phyloP scores from a whole-genome alignment of 208 protist genomes.

The Acanthamoeba royreba region DNA sequence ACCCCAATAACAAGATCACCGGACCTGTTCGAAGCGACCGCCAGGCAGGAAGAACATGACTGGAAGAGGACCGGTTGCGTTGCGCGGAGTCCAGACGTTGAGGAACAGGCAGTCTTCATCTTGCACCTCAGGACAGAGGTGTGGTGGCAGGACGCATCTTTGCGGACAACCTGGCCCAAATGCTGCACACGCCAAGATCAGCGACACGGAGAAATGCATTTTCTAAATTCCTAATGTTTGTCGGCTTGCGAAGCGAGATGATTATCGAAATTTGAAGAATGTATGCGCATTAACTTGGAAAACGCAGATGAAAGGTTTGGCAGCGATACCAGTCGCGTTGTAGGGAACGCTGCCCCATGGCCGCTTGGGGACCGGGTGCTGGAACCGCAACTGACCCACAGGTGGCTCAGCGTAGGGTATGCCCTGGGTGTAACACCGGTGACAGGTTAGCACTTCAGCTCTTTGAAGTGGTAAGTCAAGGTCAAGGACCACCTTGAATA shows the following conservation, averaged over 20 bases:
- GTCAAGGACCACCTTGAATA: background rate
- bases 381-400: background rate
- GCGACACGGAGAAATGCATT: background rate
- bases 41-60: background rate
- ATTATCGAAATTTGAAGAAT: background rate
- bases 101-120: background rate
- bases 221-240: background rate
- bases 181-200: background rate
- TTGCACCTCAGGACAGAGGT: background rate
- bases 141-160: background rate
- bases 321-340: background rate
- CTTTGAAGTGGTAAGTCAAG: background rate
- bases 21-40: background rate
- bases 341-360: background rate
- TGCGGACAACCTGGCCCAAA: background rate
- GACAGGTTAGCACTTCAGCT: background rate
- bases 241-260: background rate
- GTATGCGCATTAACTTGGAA: too few relatives aligned
- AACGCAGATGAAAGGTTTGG: background rate
- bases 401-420: conserved; percentile 1
- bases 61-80: background rate
- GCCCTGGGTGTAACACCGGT: background rate
- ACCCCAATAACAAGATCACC: too few relatives aligned
- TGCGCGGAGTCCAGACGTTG: background rate
- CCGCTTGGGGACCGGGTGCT: background rate